Conservation (phyloP, 352 stramenopile genomes). For the Halophytophthora batemanensis region DNA sequence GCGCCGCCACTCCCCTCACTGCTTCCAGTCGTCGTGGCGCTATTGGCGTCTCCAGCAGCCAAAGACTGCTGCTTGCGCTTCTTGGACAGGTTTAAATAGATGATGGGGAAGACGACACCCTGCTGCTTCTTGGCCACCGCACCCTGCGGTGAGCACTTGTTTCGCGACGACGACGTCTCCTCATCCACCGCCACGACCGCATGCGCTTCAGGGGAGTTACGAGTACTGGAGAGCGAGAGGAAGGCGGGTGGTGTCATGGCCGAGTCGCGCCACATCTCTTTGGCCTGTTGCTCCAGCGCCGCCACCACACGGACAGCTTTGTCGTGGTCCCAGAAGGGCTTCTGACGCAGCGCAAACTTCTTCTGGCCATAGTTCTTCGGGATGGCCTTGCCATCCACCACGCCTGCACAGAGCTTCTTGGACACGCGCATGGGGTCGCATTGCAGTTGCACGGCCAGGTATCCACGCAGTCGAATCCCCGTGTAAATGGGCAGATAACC, state of each 20-base stretch:
- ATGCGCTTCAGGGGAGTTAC: slow-evolving; percentile 20
- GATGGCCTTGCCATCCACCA: slow-evolving; percentile 63
- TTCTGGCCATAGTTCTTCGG: slow-evolving; percentile 80
- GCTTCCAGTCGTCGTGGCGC: slow-evolving; percentile 15
- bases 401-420: slow-evolving; percentile 75
- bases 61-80: slow-evolving; percentile 41
- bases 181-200: slow-evolving; percentile 6
- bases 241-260: slow-evolving; percentile 43
- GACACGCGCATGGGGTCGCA: slow-evolving; percentile 82
- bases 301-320: slow-evolving; percentile 36
- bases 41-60: slow-evolving; percentile 9
- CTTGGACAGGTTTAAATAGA: slow-evolving; percentile 80
- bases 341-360: slow-evolving; percentile 73
- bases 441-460: slow-evolving; percentile 71
- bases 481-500: slow-evolving; percentile 73
- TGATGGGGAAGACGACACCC: slow-evolving; percentile 60
- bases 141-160: slow-evolving; percentile 25
- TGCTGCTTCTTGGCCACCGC: slow-evolving; percentile 50
- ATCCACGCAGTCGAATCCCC: slow-evolving; percentile 68
- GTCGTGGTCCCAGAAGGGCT: slow-evolving; percentile 47
- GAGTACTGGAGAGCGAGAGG: slow-evolving; percentile 65
- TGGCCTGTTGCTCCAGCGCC: slow-evolving; percentile 48
- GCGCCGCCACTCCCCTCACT: too few species aligned
- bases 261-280: slow-evolving; percentile 56
- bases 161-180: slow-evolving; percentile 8